phyloP scores from a whole-genome alignment of 2,329 filamentous ascomycete genomes.

The Penicillium verrucosum region DNA sequence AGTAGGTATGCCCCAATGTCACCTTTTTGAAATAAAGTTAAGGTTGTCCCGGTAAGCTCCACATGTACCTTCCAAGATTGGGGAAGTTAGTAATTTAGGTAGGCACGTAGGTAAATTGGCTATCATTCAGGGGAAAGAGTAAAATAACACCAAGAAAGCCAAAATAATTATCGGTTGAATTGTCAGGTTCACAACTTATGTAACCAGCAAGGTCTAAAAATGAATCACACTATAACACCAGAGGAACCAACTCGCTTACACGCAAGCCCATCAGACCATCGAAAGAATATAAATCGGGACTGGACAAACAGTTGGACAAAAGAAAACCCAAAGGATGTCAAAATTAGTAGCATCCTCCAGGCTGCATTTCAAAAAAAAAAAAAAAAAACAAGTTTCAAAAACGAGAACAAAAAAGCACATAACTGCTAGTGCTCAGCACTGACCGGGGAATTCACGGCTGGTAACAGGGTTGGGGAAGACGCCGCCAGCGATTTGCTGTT shows the following conservation, averaged over 20 bases:
- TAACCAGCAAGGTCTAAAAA: background rate
- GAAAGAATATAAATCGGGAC: background rate
- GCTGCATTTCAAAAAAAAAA: background rate
- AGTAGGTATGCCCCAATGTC: background rate
- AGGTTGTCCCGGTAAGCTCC: background rate
- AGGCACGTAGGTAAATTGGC: background rate
- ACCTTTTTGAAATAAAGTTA: background rate
- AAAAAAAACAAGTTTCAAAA: background rate
- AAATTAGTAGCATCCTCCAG: background rate
- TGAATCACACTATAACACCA: background rate
- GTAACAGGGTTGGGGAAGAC: slow-evolving; percentile 49
- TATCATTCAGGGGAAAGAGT: background rate
- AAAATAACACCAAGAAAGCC: background rate
- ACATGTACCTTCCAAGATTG: background rate
- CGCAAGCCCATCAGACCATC: background rate
- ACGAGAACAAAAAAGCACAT: background rate
- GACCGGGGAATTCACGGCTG: slow-evolving; percentile 32
- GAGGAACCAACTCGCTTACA: background rate
- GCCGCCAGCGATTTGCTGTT: slow-evolving; percentile 41
- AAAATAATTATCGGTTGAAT: background rate
- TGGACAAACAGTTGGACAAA: background rate
- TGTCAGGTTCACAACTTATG: background rate
- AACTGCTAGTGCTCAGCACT: slow-evolving; percentile 23
- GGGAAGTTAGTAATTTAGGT: background rate
- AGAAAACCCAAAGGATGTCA: background rate